Percentiles rank a stretch among this genome's conserved stretches.
Evolutionary conservation across 1,284 basidiomycete species (phyloP).

Genomic region (Pterulicium gracile): DNA sequence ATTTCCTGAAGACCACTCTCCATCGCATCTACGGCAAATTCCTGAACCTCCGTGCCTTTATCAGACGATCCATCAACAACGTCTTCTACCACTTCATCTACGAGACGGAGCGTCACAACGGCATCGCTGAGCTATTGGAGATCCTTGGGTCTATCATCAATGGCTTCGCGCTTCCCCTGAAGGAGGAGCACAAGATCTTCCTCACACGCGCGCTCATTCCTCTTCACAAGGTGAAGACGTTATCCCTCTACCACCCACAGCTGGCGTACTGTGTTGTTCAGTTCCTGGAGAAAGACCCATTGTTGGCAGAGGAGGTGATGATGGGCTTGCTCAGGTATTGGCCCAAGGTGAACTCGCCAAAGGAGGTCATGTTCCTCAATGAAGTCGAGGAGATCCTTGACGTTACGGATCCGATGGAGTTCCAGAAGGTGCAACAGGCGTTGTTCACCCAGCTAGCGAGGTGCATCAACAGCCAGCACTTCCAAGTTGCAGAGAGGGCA

Average conservation of each 20-base stretch:
- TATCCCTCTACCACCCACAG: conserved; percentile 97
- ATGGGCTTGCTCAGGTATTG: conserved; percentile 92
- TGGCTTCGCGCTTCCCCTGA: conserved; percentile 95
- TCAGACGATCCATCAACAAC: conserved; percentile 98
- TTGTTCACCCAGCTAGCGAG: conserved; percentile 93
- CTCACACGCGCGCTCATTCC: conserved; percentile 94
- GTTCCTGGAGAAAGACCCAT: conserved; percentile 94
- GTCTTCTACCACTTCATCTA: conserved; percentile 99
- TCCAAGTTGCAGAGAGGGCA: conserved; percentile 95
- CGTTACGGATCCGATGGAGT: conserved; percentile 95
- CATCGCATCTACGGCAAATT: conserved; percentile 99
- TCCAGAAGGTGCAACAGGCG: conserved; percentile 91
- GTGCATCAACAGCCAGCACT: conserved; percentile 99
- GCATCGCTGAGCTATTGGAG: conserved; percentile 96
- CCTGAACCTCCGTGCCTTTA: conserved; percentile 96
- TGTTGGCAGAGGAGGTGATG: conserved; percentile 92
- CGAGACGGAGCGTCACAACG: conserved; percentile 98
- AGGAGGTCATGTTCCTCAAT: conserved; percentile 99
- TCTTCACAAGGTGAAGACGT: conserved; percentile 94
- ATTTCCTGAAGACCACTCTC: conserved; percentile 98
- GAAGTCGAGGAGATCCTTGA: conserved; percentile 99
- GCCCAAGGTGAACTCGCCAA: conserved; percentile 99
- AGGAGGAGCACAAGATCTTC: conserved; percentile 99
- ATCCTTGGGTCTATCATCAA: conserved; percentile 99
- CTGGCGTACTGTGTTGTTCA: conserved; percentile 99